Percentiles rank a stretch among this genome's conserved stretches.
phyloP scores from a whole-genome alignment of 2,329 filamentous ascomycete genomes.

The Apiospora malaysiana region DNA sequence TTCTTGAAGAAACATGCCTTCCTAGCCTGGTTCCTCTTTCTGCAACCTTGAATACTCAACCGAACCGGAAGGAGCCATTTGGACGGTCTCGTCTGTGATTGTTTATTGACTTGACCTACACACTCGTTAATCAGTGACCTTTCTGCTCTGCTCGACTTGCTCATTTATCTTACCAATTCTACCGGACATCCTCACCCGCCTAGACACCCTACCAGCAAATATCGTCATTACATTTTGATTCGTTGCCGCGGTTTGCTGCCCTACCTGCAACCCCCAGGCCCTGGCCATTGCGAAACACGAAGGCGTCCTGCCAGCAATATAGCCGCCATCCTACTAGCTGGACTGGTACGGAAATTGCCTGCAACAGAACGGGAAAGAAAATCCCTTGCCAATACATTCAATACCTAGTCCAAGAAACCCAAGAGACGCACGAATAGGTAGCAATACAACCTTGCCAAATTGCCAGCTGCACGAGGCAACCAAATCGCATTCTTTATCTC shows the following conservation, averaged over 20 bases:
- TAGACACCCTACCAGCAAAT: background rate
- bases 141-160: background rate
- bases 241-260: background rate
- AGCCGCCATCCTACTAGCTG: constrained; percentile 15
- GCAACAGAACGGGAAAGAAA: background rate
- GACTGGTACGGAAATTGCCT: constrained; percentile 15
- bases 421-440: background rate
- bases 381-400: background rate
- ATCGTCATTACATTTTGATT: background rate
- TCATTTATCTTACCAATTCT: background rate
- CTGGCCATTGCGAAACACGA: constrained; percentile 7
- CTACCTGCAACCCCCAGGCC: background rate
- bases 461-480: background rate
- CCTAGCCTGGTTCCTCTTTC: background rate
- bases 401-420: background rate
- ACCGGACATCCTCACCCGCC: background rate
- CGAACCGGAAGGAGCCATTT: background rate
- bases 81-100: background rate
- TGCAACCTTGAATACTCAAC: background rate
- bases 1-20: background rate
- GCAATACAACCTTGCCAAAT: constrained; percentile 3
- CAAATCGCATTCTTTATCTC: background rate
- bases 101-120: constrained; percentile 3
- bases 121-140: background rate
- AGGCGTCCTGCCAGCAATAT: background rate